These are phyloP conservation scores for Mrakia frigida DNA, from an alignment of 768 basidiomycete species.

Conservation along the genomic window DNA sequence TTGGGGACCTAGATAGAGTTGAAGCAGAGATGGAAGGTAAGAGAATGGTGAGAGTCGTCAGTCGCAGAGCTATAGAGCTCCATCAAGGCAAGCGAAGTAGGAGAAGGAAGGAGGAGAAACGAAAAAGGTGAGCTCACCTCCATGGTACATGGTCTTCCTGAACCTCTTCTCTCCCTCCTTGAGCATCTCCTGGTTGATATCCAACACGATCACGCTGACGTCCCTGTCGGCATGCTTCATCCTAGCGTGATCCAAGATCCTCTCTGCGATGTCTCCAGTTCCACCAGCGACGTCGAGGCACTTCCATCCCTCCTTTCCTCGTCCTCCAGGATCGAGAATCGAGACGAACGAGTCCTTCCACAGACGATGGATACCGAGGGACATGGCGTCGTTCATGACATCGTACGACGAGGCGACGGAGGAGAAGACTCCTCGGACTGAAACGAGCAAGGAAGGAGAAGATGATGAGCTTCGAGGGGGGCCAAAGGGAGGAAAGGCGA, in stretches of 20 bases:
- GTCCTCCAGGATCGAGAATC: conserved; percentile 60
- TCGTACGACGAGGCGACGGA: conserved; percentile 95
- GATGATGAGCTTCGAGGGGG: conserved; percentile 2
- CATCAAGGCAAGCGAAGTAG: neutral
- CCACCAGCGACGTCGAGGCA: conserved; percentile 97
- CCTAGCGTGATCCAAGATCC: conserved; percentile 83
- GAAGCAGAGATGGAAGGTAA: neutral
- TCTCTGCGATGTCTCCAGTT: conserved; percentile 89
- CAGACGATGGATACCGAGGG: conserved; percentile 86
- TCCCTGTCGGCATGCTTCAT: conserved; percentile 87
- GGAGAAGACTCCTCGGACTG: conserved; percentile 86
- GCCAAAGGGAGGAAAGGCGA: neutral
- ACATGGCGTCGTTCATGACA: conserved; percentile 99
- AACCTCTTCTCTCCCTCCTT: conserved; percentile 83
- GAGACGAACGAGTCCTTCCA: conserved; percentile 93
- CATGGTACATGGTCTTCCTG: conserved; percentile 97
- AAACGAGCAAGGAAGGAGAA: neutral
- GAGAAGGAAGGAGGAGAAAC: conserved; percentile 5
- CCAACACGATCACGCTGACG: conserved; percentile 79
- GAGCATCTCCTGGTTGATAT: conserved; percentile 94
- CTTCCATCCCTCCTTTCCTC: conserved; percentile 47
- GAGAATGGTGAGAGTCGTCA: conserved; percentile 5
- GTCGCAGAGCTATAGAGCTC: neutral
- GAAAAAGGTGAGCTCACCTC: conserved; percentile 58
- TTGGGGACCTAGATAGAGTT: conserved; percentile 65